Evolutionary conservation across 2,329 filamentous ascomycete species (phyloP).

Genomic region (Aspergillus pseudoviridinutans): DNA sequence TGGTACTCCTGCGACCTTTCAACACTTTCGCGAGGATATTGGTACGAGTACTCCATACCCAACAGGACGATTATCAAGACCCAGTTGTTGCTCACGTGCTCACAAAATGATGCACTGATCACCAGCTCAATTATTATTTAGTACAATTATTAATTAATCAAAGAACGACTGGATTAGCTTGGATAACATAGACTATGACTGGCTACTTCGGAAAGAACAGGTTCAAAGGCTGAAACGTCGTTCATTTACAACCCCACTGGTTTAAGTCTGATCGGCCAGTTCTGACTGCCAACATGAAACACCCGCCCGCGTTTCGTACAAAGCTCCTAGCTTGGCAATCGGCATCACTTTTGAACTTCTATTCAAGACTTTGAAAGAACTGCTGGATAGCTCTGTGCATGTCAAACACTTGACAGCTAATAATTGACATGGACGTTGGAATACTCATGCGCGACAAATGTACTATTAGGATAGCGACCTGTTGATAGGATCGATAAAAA

Average conservation of each 20-base stretch:
- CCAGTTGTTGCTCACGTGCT: not conserved
- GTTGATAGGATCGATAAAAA: not conserved
- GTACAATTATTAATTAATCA: not conserved
- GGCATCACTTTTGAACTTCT: not conserved
- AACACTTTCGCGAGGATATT: not conserved
- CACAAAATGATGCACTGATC: not conserved
- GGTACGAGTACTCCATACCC: too few species aligned
- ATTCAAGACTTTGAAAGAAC: not conserved
- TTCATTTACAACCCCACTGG: not conserved
- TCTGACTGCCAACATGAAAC: slow-evolving; percentile 6
- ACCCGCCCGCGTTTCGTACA: not conserved
- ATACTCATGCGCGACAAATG: not conserved
- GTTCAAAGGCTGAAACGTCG: not conserved
- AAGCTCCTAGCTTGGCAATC: not conserved
- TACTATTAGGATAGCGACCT: not conserved
- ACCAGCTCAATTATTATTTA: not conserved
- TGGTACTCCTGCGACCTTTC: not conserved
- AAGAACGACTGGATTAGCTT: not conserved
- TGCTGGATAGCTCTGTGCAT: not conserved
- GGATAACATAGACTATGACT: not conserved
- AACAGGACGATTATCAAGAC: too few species aligned
- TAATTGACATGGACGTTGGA: not conserved
- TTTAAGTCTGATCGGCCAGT: not conserved
- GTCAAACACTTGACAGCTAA: not conserved
- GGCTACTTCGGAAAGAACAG: not conserved